Percentiles rank a stretch among this genome's conserved stretches.
Evolutionary conservation across 2,329 filamentous ascomycete species (phyloP).

Genomic region (Colletotrichum sp.): DNA sequence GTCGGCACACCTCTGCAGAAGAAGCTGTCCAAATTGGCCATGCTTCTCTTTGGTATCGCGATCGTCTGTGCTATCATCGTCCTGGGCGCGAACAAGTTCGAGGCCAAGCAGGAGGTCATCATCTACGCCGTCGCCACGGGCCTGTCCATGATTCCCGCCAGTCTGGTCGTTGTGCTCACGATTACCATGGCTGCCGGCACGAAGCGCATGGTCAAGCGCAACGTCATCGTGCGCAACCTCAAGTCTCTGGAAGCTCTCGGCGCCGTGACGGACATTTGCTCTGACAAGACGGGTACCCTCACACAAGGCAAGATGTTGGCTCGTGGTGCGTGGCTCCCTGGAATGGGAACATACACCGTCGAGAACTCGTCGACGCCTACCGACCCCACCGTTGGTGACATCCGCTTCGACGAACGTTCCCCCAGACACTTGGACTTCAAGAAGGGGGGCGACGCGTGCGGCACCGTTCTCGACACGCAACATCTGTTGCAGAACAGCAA

Average conservation of each 20-base stretch:
- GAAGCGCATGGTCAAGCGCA: constrained; percentile 44
- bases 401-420: constrained; percentile 35
- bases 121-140: constrained; percentile 67
- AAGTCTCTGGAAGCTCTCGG: constrained; percentile 45
- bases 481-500: constrained; percentile 29
- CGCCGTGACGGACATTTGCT: constrained; percentile 48
- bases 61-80: constrained; percentile 71
- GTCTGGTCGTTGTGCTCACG: constrained; percentile 68
- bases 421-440: constrained; percentile 1
- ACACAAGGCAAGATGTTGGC: constrained; percentile 23
- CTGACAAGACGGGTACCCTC: constrained; percentile 28
- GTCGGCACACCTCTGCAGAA: constrained; percentile 72
- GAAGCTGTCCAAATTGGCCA: constrained; percentile 68
- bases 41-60: constrained; percentile 67
- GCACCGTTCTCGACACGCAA: constrained; percentile 24
- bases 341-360: constrained; percentile 23
- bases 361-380: constrained; percentile 48
- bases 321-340: constrained; percentile 12
- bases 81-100: constrained; percentile 62
- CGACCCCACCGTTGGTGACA: constrained; percentile 50
- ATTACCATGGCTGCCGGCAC: constrained; percentile 71
- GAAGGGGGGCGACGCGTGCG: constrained; percentile 7
- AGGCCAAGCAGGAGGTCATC: constrained; percentile 58
- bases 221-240: constrained; percentile 64
- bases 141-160: constrained; percentile 67